Evolutionary conservation across 768 basidiomycete species (phyloP), one percentile per base, ranked within the genome.

Genomic region (Hebeloma cylindrosporum): DNA sequence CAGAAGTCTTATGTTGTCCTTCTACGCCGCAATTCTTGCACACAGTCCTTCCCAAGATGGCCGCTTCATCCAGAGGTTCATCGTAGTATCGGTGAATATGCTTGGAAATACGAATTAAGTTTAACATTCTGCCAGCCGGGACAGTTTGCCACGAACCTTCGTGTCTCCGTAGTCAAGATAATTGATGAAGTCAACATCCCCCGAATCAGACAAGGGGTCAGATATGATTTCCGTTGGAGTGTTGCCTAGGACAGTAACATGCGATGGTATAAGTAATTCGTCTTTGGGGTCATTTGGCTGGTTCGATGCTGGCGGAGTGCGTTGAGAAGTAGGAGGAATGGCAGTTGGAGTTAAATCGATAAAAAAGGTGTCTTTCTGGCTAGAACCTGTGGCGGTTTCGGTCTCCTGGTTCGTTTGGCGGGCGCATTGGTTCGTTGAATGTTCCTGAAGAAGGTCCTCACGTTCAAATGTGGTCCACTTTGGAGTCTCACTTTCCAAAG

Each of bases 1-100:
- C 74, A 21, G 65, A 72, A 0, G 83, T 77, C 54, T 72, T 80
- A 50, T 91, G 88, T 32, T 83, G 74, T 5, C 78, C 83, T 56
- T 88, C 85, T 37, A 73, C 82, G 20, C 86, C 85, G 58, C 88
- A 92, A 45, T 80, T 78, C 61, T 86, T 88, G 70, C 88, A 92
- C 8, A 87, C 73, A 34, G 73, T 72, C 43, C 75, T 70, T 26
- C 62, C 72, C 1, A 72, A 61, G 44, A 74, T 56, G 8, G 70
- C 62, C 9, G 69, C 57, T 34, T 73, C 70, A 28, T 73, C 68
- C 16, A 58, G 56, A 43, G 67, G 58, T 7, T 70, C 66, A 34
- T 88, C 77, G 54, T 84, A 92, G 56, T 90, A 90, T 21, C 89
- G 79, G 6, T 73, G 62, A 39, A 77, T 67, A 38, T 71, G 76